Evolutionary conservation across 2,329 filamentous ascomycete species (phyloP), one percentile per base, ranked within the genome.

Genomic region (Hawksworthiomyces lignivorus): DNA sequence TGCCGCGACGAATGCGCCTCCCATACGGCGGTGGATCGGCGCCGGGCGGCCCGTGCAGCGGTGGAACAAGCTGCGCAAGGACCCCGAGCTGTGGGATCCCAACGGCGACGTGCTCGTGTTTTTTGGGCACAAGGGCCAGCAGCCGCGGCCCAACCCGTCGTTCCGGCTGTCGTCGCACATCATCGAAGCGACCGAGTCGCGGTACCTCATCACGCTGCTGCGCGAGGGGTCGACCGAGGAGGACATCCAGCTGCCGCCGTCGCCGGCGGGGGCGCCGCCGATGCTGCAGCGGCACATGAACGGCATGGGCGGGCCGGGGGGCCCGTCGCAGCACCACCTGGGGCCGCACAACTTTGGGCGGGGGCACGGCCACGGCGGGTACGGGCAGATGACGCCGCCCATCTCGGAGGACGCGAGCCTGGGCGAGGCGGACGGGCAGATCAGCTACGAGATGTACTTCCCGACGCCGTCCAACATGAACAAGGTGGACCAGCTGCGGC

Each of bases 371-470:
- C 39, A 36, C 1, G 43, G 46, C 30, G 43, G 56, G 3, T 46
- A 52, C 3, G 62, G 62, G 6, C 64, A 64, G 29, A 61, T 64
- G 2, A 68, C 64, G 4, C 64, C 67, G 4, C 68, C 69, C 8
- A 58, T 65, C 3, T 72, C 69, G 1, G 68, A 72, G 35, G 63
- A 67, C 28, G 57, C 54, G 18, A 63, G 58, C 36, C 52, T 64
- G 4, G 64, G 61, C 11, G 67, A 72, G 15, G 52, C 62, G 6
- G 72, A 76, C 45, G 73, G 72, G 3, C 69, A 73, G 49, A 72
- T 79, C 32, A 73, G 69, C 3, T 79, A 79, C 45, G 71, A 81
- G 52, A 73, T 84, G 56, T 77, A 73, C 60, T 80, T 84, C 46
- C 70, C 78, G 0, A 68, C 76, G 0, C 77, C 77, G 0, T 49